phyloP scores from a whole-genome alignment of 2,329 filamentous ascomycete genomes.

The Fusarium tuaranense region DNA sequence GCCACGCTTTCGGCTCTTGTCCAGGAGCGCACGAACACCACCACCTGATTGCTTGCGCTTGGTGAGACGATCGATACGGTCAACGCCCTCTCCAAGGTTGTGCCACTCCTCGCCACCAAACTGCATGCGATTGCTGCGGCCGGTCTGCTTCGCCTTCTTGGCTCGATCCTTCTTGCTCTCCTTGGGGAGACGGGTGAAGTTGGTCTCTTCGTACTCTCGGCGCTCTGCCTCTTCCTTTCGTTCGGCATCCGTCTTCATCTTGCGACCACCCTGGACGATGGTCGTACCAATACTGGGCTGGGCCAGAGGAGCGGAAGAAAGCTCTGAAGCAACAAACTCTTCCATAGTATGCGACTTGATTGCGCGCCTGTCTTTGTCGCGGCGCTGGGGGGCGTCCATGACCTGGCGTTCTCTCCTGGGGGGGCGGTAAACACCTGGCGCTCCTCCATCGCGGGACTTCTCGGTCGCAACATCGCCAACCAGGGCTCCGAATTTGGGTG shows the following conservation, averaged over 20 bases:
- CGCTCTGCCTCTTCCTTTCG: constrained; percentile 82
- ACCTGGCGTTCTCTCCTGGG: constrained; percentile 88
- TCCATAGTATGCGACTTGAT: constrained; percentile 87
- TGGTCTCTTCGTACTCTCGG: constrained; percentile 88
- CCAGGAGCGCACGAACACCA: constrained; percentile 72
- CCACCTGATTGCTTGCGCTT: constrained; percentile 72
- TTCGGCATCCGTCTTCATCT: constrained; percentile 81
- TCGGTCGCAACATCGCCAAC: constrained; percentile 49
- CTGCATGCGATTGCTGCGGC: constrained; percentile 69
- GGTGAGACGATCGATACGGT: constrained; percentile 87
- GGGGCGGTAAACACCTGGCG: constrained; percentile 84
- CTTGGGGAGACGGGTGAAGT: constrained; percentile 88
- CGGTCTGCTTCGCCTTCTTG: constrained; percentile 68
- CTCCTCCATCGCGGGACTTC: constrained; percentile 48
- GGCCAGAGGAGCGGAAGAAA: constrained; percentile 83
- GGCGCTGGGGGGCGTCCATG: constrained; percentile 78
- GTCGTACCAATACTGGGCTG: constrained; percentile 94
- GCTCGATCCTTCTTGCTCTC: constrained; percentile 88
- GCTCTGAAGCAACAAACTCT: constrained; percentile 88
- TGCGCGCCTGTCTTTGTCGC: constrained; percentile 71
- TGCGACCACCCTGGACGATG: constrained; percentile 82
- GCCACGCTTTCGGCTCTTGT: constrained; percentile 87
- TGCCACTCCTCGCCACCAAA: constrained; percentile 95
- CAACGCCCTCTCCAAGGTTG: constrained; percentile 84
- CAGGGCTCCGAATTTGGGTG: constrained; percentile 49